Conservation (phyloP, 2,329 filamentous ascomycete species). For the Lachnellula cervina region DNA sequence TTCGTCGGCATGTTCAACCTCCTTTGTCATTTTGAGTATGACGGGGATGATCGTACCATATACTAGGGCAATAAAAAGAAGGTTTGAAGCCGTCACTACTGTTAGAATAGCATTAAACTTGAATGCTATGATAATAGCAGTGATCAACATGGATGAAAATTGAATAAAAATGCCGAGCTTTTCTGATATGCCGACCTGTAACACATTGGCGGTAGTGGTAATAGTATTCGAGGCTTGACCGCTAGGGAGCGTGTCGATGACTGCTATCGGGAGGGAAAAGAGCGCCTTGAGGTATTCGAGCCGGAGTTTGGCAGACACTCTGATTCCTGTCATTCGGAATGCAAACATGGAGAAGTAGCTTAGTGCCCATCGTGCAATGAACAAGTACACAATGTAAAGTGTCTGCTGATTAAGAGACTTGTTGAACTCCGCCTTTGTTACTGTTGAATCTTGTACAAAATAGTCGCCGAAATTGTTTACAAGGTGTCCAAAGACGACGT, state of each 20-base stretch:
- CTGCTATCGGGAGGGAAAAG: slow-evolving; percentile 61
- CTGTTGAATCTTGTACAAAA: slow-evolving; percentile 33
- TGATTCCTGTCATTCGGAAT: slow-evolving; percentile 58
- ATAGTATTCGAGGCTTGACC: slow-evolving; percentile 39
- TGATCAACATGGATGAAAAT: slow-evolving; percentile 46
- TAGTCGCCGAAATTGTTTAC: slow-evolving; percentile 44
- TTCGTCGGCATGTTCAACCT: slow-evolving; percentile 46
- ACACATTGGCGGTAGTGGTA: slow-evolving; percentile 58
- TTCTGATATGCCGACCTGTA: slow-evolving; percentile 62
- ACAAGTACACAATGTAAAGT: slow-evolving; percentile 67
- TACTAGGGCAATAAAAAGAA: slow-evolving; percentile 51
- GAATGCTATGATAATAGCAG: slow-evolving; percentile 52
- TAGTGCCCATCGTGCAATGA: slow-evolving; percentile 59
- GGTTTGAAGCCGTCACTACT: slow-evolving; percentile 51
- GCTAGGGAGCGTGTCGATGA: slow-evolving; percentile 61
- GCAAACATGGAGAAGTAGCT: slow-evolving; percentile 59
- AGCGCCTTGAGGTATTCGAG: slow-evolving; percentile 60
- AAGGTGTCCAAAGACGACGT: slow-evolving; percentile 46
- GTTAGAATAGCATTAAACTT: slow-evolving; percentile 54
- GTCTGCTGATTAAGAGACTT: slow-evolving; percentile 41
- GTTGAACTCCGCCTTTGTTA: slow-evolving; percentile 37
- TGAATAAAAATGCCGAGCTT: slow-evolving; percentile 57
- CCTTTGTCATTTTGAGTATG: slow-evolving; percentile 46
- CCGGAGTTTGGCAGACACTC: slow-evolving; percentile 56
- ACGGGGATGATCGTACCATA: slow-evolving; percentile 48